Base-by-base conservation (phyloP, 495 filamentous ascomycete species). In the Annulohypoxylon nitens region DNA sequence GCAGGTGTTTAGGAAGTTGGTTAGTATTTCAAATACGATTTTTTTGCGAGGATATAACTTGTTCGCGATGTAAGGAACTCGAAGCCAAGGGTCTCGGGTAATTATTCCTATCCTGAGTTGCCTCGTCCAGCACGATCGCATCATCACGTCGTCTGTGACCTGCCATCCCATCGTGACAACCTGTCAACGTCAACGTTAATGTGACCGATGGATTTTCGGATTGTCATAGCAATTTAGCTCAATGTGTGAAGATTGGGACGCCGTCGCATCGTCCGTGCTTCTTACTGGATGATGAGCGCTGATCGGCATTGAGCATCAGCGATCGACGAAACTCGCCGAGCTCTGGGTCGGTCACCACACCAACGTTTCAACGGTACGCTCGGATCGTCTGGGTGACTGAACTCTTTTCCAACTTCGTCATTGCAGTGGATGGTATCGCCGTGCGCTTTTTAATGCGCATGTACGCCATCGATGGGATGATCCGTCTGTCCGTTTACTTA, bases 321-420 rank as follows among this genome's bases (percentile, higher is more conserved):
- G 51, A 62, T 70, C 59, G 37, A 48, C 67, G 62, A 66, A 60
- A 66, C 61, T 59, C 47, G 67, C 37, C 59, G 48, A 58, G 33
- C 34, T 50, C 12, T 47, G 47, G 30, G 55, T 69, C 61, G 64
- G 60, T 43, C 41, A 59, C 61, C 41, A 74, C 67, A 70, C 62
- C 58, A 74, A 67, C 41, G 66, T 70, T 74, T 74, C 61, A 67
- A 74, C 39, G 23, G 58, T 10, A 14, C 59, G 72, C 72, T 71
- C 67, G 39, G 72, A 61, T 67, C 72, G 51, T 45, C 23, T 41
- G 48, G 37, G 34, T 43, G 26, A 62, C 45, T 18, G 33, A 45
- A 54, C 47, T 43, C 41, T 41, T 33, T 64, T 45, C 14, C 18
- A 45, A 26, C 18, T 50, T 30, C 41, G 6, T 18, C 36, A n/a